Base-by-base conservation (phyloP, 768 basidiomycete species). In the Amanita rimosa region DNA sequence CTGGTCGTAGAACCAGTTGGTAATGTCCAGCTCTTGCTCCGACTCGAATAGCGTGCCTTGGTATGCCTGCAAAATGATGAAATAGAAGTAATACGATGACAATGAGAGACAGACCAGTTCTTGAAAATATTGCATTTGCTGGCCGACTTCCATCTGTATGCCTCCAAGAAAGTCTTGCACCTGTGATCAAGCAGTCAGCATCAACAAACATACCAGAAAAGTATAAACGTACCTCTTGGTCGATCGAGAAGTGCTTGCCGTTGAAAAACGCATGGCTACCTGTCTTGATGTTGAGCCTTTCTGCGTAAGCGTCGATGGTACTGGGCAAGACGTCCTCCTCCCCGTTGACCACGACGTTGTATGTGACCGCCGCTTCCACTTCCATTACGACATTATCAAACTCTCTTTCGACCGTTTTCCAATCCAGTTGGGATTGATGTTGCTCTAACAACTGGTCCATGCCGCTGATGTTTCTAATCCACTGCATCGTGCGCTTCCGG, bases 1-100 rank as follows among this genome's bases (percentile, higher is more conserved):
- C 5, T 93, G 73, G 57, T 95, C 90, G 59, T 95, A 97, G 67
- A 97, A 98, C 65, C 87, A 92, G 11, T 73, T 83, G 26, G 76
- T 64, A 47, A 88, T 73, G 27, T 72, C 69, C 5, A 67, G 66
- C 6, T 63, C 63, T 34, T 63, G 62, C 35, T 71, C 64, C 1
- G 70, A 71, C 39, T 87, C 81, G 7, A 73, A 71, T 14, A 91
- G 58, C 29, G 66, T 62, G 5, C 79, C 76, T 22, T 60, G 57
- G 58, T 85, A 83, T 1, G 88, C 61, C 85, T 83, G 49, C 2
- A 50, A 34, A 48, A 51, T 48, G 13, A 39, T n/a, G 33, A 24
- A 24, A 24, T 3, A 14, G 45, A 9, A 8, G 48, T 10, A 17
- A 13, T 13, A n/a, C 7, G 22, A n/a, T 31, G 22, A 39, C 51